Evolutionary conservation across 2,329 filamentous ascomycete genomes (phyloP), one percentile per base, ranked within the genome.

Genomic region (Lachnellula hyalina): DNA sequence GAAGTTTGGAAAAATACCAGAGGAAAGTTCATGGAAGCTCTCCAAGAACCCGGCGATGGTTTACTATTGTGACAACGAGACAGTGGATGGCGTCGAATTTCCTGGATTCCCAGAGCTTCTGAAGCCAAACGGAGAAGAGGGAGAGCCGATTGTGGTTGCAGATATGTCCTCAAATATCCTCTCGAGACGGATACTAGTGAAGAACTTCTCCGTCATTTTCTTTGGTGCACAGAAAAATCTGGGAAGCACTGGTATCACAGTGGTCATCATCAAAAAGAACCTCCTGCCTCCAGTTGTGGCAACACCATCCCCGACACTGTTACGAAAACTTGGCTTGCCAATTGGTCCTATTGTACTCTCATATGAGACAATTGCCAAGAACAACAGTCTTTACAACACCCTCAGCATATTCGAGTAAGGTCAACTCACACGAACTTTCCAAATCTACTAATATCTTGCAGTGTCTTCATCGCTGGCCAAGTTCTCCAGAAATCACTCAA

Each of bases 121-220:
- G 23, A 80, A 82, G 48, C 73, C 80, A 11, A 72, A 72, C 6
- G 72, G 77, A 1, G 80, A 84, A 49, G 80, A 84, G 49, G 80
- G 85, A 49, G 82, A 84, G 34, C 84, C 85, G 1, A 81, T 96
- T 56, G 87, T 97, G 5, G 86, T 96, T 5, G 90, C 89, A 19
- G 93, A 97, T 72, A 96, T 97, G 89, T 88, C 83, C 47, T 96
- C 90, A 56, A 97, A 96, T 72, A 96, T 97, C 68, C 83, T 97
- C 50, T 90, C 89, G 47, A 79, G 90, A 44, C 81, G 79, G 59
- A 81, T 96, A 23, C 86, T 92, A 35, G 81, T 95, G 47, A 78
- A 77, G 63, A 92, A 94, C 68, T 96, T 87, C 73, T 87, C 86
- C 1, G 77, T 87, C 62, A 87, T 97, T 68, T 96, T 96, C 75